A percentile compares a stretch with the other conserved stretches of the same genome.
phyloP scores from a whole-genome alignment of 768 basidiomycete species.

The Mycena maculata region DNA sequence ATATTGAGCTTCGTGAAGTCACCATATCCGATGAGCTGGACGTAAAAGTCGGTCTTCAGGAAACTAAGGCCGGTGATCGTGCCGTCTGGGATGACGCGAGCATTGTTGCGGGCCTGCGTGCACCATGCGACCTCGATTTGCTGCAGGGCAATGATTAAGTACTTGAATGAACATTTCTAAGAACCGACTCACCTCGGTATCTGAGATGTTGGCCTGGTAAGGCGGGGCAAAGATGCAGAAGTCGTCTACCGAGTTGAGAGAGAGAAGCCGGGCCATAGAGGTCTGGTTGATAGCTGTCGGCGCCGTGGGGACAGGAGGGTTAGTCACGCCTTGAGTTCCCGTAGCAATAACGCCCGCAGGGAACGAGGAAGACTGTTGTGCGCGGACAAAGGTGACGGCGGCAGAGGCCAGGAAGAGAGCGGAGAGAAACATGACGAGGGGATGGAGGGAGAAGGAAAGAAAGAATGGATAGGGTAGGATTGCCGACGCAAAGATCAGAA shows the following conservation, averaged over 20 bases:
- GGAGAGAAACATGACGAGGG: conserved; percentile 9
- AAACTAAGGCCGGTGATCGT: conserved; percentile 14
- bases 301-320: conserved; percentile 22
- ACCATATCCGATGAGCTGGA: conserved; percentile 55
- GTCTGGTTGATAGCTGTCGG: conserved; percentile 20
- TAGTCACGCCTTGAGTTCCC: conserved; percentile 20
- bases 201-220: neutral
- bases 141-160: neutral
- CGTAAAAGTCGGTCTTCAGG: conserved; percentile 47
- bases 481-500: no score
- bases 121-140: conserved; percentile 27
- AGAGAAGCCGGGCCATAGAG: conserved; percentile 24
- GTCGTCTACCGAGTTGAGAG: conserved; percentile 26
- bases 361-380: conserved; percentile 16
- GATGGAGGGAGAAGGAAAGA: neutral
- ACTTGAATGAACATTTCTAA: neutral
- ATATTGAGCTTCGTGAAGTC: conserved; percentile 57
- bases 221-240: conserved; percentile 29
- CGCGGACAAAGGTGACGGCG: no score
- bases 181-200: conserved; percentile 14
- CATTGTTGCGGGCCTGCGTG: conserved; percentile 24
- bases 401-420: conserved; percentile 8
- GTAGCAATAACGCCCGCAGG: conserved; percentile 25
- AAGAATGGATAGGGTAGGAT: no score
- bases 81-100: conserved; percentile 28